phyloP scores from a whole-genome alignment of 2,329 filamentous ascomycete genomes.

The Amesomyces nigricolor region DNA sequence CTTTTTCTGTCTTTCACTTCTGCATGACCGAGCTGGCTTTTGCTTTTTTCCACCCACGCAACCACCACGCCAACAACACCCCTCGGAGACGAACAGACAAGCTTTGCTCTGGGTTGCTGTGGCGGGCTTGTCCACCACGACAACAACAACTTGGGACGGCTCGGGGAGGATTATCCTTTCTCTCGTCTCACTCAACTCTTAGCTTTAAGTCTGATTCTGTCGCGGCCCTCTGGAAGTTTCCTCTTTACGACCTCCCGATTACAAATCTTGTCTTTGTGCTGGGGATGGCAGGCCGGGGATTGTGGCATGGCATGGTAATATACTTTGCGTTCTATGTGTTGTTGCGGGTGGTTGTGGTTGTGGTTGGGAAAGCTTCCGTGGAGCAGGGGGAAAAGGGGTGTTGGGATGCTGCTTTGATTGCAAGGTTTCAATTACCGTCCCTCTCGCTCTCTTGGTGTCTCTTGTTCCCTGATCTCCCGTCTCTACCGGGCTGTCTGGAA shows the following conservation, averaged over 20 bases:
- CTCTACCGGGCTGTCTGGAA: no score
- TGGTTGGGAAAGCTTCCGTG: background rate
- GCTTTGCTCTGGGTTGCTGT: slow-evolving; percentile 12
- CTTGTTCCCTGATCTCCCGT: no score
- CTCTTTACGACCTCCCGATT: background rate
- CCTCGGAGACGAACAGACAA: slow-evolving; percentile 9
- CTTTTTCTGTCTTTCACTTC: slow-evolving; percentile 38
- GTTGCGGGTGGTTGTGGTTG: background rate
- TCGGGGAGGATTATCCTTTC: background rate
- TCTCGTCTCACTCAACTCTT: slow-evolving; percentile 1
- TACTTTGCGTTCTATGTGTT: background rate
- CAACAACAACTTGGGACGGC: slow-evolving; percentile 3
- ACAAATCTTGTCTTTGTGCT: background rate
- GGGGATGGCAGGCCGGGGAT: background rate
- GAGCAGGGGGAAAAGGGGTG: no score
- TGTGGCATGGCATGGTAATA: slow-evolving; percentile 5
- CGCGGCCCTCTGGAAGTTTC: slow-evolving; percentile 15
- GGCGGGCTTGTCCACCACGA: slow-evolving; percentile 20
- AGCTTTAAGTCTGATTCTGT: background rate
- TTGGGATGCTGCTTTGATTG: no score
- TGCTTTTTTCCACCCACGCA: slow-evolving; percentile 32
- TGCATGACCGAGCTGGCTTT: slow-evolving; percentile 48
- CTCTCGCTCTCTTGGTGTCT: no score
- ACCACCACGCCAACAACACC: slow-evolving; percentile 10
- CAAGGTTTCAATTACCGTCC: no score